Evolutionary conservation across 192 early-diverging fungal species (phyloP).

Genomic region (Podila clonocystis): DNA sequence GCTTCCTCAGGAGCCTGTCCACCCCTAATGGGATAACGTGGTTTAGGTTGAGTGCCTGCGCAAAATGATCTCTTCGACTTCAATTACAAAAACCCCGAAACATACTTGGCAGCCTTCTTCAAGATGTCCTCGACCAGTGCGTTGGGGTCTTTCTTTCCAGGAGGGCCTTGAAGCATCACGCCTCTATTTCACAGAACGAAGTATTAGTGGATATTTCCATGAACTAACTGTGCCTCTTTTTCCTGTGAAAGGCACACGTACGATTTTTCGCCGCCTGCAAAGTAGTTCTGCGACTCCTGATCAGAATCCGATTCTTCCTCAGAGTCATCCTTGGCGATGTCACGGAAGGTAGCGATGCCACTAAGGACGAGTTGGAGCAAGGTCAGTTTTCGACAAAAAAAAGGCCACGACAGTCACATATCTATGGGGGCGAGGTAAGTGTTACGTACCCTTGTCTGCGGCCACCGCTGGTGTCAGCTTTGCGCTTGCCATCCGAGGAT

Average conservation of each 20-base stretch:
- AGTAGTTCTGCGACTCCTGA: conserved; percentile 77
- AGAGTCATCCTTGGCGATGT: conserved; percentile 45
- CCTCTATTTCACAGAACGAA: conserved; percentile 37
- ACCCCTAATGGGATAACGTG: not conserved
- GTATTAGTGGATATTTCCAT: not conserved
- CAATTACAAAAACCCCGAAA: not conserved
- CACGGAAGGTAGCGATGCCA: conserved; percentile 59
- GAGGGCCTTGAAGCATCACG: conserved; percentile 60
- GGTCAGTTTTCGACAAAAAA: not conserved
- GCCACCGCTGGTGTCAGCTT: conserved; percentile 20
- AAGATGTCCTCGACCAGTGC: conserved; percentile 81
- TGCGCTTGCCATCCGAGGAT: conserved; percentile 26
- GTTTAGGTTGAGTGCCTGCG: not conserved
- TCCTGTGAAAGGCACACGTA: conserved; percentile 58
- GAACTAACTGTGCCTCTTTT: not conserved
- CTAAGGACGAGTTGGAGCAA: not conserved
- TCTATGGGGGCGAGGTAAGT: not conserved
- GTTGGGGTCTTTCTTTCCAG: conserved; percentile 55
- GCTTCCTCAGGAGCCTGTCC: conserved; percentile 48
- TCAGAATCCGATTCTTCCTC: conserved; percentile 54
- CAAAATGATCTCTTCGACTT: not conserved
- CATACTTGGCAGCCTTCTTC: conserved; percentile 77
- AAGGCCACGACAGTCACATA: not conserved
- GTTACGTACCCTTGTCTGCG: conserved; percentile 43
- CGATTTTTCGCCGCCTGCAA: conserved; percentile 95